Base-by-base conservation (phyloP, 2,329 filamentous ascomycete genomes). In the Claviceps citrina region DNA sequence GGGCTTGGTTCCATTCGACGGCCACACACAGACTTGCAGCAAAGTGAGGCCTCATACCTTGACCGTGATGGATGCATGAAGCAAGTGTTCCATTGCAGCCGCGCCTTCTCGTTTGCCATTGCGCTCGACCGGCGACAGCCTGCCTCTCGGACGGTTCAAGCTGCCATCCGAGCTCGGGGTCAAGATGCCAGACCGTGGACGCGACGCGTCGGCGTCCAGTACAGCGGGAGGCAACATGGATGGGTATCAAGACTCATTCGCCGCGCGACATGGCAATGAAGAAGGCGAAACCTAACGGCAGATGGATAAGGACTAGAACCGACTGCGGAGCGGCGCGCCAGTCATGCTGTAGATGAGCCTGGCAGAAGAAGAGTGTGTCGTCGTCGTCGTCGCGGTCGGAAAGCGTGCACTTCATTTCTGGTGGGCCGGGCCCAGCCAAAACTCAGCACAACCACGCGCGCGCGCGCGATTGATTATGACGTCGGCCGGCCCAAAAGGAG, bases 11-110 rank as follows among this genome's bases (percentile, higher is more conserved):
- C 25, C 18, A 19, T 15, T n/a, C 16, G 16, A 8, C 25, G 7
- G 8, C 25, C 18, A n/a, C n/a, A n/a, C n/a, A n/a, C n/a, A n/a
- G n/a, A n/a, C n/a, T n/a, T n/a, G n/a, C n/a, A n/a, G n/a, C 9
- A 20, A 18, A 25, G 25, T 22, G 18, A 24, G 18, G 2, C 3
- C 9, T 5, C 31, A 7, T 31, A 72, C 71, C 63, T 68, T 71
- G 49, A 76, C 55, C 25, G 67, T 59, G 46, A 76, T 65, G n/a
- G 64, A 56, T 5, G 66, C 57, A 44, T 64, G 68, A 22, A 76
- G 60, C 7, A 76, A 58, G 31, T 70, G 61, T 38, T 69, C 66
- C 55, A 71, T 64, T n/a, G 67, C 57, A 31, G 55, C 48, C 7
- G 54, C 55, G 12, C 55, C 55, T 26, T 57, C 56, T 40, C 59